Percentiles rank a stretch among this genome's conserved stretches.
phyloP scores from a whole-genome alignment of 2,329 filamentous ascomycete species.

The Verticillium nonalfalfae region DNA sequence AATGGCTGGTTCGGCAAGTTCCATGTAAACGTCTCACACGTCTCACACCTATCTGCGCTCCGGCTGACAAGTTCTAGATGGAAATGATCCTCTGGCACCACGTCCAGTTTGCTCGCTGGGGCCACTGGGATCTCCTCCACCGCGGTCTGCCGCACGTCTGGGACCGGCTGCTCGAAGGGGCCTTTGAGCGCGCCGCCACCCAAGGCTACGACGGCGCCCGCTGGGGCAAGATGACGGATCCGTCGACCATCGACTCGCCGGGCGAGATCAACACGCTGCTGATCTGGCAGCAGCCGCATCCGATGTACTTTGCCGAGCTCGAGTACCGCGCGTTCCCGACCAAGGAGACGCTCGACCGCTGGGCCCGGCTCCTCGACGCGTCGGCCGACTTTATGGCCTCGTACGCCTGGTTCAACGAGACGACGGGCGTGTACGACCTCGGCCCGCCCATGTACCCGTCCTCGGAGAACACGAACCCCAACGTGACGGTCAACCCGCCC shows the following conservation, averaged over 20 bases:
- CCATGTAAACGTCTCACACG: slow-evolving; percentile 23
- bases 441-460: slow-evolving; percentile 38
- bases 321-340: slow-evolving; percentile 42
- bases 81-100: slow-evolving; percentile 51
- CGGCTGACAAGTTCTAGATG: slow-evolving; percentile 18
- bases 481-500: slow-evolving; percentile 48
- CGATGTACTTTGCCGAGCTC: slow-evolving; percentile 53
- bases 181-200: slow-evolving; percentile 24
- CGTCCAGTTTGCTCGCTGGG: slow-evolving; percentile 43
- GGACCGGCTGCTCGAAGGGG: slow-evolving; percentile 33
- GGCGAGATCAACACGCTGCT: slow-evolving; percentile 56
- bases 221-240: slow-evolving; percentile 34
- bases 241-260: slow-evolving; percentile 46
- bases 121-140: slow-evolving; percentile 34
- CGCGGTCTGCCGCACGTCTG: slow-evolving; percentile 40
- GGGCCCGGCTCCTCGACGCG: slow-evolving; percentile 44
- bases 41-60: too few species aligned
- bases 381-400: slow-evolving; percentile 55
- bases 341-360: slow-evolving; percentile 36
- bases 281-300: slow-evolving; percentile 58
- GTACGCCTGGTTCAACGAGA: slow-evolving; percentile 47
- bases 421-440: slow-evolving; percentile 43
- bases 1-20: slow-evolving; percentile 53
- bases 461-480: slow-evolving; percentile 52
- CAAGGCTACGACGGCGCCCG: slow-evolving; percentile 38